Percentiles rank a stretch among this genome's conserved stretches.
phyloP scores from a whole-genome alignment of 306 rosid species.

The Castanospermum australe region DNA sequence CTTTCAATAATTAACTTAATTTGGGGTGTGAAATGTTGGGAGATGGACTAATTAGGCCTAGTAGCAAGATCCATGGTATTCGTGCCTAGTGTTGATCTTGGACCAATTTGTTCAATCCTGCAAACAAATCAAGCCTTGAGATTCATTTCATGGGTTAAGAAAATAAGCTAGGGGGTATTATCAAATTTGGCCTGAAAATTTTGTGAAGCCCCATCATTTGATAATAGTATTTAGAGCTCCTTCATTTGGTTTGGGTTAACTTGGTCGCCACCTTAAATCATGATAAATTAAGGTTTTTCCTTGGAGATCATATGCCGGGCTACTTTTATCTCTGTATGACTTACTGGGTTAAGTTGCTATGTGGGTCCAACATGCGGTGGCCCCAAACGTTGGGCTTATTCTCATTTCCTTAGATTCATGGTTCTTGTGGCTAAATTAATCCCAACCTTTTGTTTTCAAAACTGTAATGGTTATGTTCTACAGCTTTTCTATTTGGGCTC shows the following conservation, averaged over 20 bases:
- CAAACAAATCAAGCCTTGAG: background rate
- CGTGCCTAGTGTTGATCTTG: background rate
- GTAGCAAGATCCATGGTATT: background rate
- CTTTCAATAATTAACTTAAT: background rate
- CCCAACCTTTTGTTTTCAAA: background rate
- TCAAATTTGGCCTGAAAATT: background rate
- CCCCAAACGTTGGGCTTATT: background rate
- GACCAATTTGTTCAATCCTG: background rate
- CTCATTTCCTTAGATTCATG: background rate
- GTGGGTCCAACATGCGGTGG: background rate
- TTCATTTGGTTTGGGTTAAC: background rate
- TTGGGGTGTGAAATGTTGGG: background rate
- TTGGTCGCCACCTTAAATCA: background rate
- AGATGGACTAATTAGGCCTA: background rate
- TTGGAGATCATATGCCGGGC: slow-evolving; percentile 2
- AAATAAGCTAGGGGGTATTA: background rate
- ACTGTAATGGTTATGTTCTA: background rate
- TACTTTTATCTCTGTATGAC: background rate
- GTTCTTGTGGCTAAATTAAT: background rate
- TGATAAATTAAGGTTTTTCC: background rate
- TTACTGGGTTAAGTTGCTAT: background rate
- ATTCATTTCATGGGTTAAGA: background rate
- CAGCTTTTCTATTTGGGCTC: background rate
- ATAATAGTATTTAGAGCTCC: background rate
- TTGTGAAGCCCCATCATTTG: background rate